phyloP scores from a whole-genome alignment of 169 alveolate species.

The Plasmodium adleri region DNA sequence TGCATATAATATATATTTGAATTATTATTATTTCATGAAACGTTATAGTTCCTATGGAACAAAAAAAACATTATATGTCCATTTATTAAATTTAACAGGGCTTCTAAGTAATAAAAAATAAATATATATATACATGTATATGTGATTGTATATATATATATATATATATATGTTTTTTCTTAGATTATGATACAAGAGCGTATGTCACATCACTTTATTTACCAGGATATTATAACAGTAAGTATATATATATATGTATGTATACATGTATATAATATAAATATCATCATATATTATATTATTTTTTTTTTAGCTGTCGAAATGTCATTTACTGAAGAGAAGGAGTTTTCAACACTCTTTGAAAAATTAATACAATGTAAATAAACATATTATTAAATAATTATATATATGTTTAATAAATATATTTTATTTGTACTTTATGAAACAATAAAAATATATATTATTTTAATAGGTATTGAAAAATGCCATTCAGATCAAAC shows the following conservation, averaged over 20 bases:
- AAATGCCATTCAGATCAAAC: conserved; percentile 17
- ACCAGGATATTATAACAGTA: conserved; percentile 62
- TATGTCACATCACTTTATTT: conserved; percentile 34
- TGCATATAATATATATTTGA: too few relatives aligned
- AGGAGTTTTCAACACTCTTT: neutral
- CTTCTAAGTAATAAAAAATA: conserved; percentile 33
- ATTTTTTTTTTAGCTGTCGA: conserved; percentile 24
- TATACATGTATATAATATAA: neutral
- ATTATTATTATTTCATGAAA: conserved; percentile 24
- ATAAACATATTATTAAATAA: too few relatives aligned
- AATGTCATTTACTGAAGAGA: conserved; percentile 22
- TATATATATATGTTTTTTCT: neutral
- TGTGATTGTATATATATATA: neutral
- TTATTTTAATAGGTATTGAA: conserved; percentile 37
- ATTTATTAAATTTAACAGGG: conserved; percentile 40
- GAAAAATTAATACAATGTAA: conserved; percentile 38
- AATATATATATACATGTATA: too few relatives aligned
- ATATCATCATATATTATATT: neutral
- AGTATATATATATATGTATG: too few relatives aligned
- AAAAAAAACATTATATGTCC: conserved; percentile 16
- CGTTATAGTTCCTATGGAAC: conserved; percentile 6
- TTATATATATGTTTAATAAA: too few relatives aligned
- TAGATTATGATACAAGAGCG: conserved; percentile 26
- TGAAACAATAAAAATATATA: too few relatives aligned
- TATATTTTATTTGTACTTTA: too few relatives aligned